Base-by-base conservation (phyloP, 2,329 filamentous ascomycete species). In the Hirsutella minnesotensis region DNA sequence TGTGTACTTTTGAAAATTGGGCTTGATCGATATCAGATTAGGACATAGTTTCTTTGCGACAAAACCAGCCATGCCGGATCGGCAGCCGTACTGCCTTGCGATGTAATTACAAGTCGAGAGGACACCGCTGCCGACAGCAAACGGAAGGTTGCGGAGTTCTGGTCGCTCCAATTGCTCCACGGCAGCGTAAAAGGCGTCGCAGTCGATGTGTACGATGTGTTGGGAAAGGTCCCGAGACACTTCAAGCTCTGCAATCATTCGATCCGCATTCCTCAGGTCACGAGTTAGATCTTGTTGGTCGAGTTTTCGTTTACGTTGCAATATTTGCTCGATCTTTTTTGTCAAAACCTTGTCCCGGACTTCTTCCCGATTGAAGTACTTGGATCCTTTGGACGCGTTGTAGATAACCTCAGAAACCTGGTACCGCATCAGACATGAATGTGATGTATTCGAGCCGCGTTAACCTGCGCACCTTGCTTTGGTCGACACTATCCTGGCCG, bases 151-250 rank as follows among this genome's bases (percentile, higher is more conserved):
- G 46, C 83, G 85, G 38, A 98, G 72, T 57, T 95, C 89, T 0
- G 90, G 92, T 1, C 83, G 74, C 53, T 86, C 82, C 3, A 89
- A 72, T 51, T 81, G 86, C 60, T 96, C 92, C 1, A 96, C 92
- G 0, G 92, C 87, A 1, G 92, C 92, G 56, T 92, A 98, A 62
- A 98, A 98, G 15, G 92, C 92, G 67, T 98, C 92, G 62, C 92
- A 96, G 60, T 98, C 92, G 39, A 96, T 76, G 58, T 98, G 92
- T 1, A 96, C 83, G 20, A 96, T 77, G 44, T 78, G 70, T 59
- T 96, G 92, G 1, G 81, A 82, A 30, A 98, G 67, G 56, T 96
- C 89, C 38, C 92, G 75, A 1, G 74, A 72, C 8, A 79, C 58
- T 56, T 98, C 92, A 18, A 95, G 73, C 53, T 90, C 79, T 1